Evolutionary conservation across 495 filamentous ascomycete species (phyloP), one percentile per base, ranked within the genome.

Genomic region (Terfezia boudieri): DNA sequence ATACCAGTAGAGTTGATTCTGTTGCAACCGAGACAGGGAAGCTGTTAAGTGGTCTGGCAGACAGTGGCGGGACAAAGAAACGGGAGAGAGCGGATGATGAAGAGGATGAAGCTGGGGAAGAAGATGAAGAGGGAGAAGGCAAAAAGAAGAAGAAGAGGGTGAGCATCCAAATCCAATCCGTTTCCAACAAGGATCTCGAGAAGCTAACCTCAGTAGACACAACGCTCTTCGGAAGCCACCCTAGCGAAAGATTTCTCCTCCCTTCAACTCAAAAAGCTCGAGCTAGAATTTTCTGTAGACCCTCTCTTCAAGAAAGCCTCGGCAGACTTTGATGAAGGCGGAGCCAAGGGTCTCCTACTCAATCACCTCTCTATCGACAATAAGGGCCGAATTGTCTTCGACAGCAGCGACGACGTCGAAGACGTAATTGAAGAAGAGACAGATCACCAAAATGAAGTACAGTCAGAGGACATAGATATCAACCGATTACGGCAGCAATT

Each of bases 241-340:
- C 72, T 99, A 22, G 90, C 83, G 17, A 79, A 82, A 0, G 87
- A 84, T 0, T 96, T 96, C 65, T 75, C 82, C 17, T 79, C 86
- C 2, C 64, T 99, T 53, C 86, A 92, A 67, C 73, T 96, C 50
- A 96, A 99, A 66, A 96, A 96, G 63, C 85, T 96, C 58, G 90
- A 99, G 59, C 76, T 96, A 36, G 90, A 99, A 62, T 94, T 99
- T 58, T 82, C 86, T 1, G 90, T 99, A 23, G 90, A 99, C 61
- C 90, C 90, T 4, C 70, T 99, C 8, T 99, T 96, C 76, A 96
- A 96, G 65, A 99, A 99, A 62, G 92, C 87, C 0, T 88, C 88
- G 3, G 90, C 90, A 22, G 90, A 99, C 66, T 96, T 96, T 62
- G 90, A 99, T 63, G 90, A 99, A 70, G 90, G 90, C 23, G 90